Base-by-base conservation (phyloP, 305 asterid genomes). In the Galium porrigens region DNA sequence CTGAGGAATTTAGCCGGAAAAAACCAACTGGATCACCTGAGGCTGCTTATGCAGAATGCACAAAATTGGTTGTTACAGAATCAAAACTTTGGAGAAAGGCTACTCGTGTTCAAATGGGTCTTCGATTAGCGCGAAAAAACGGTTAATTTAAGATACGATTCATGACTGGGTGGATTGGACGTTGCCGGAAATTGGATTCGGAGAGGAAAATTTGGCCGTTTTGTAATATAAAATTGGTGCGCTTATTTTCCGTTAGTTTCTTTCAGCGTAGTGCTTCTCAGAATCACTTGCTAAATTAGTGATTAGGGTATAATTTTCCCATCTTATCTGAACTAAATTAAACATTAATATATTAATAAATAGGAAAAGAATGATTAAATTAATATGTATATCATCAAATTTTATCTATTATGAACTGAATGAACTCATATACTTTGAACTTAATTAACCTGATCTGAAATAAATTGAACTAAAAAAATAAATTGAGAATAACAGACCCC, bases 11-110 rank as follows among this genome's bases (percentile, higher is more conserved):
- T 11, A n/a, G 20, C 22, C 64, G 64, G 46, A 18, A 46, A 27
- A 54, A 63, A 0, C 32, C 46, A 29, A 37, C 27, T 65, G 67
- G 68, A 66, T 66, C 71, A 36, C 30, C 49, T 10, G 57, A 41
- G 75, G 46, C 29, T 34, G 22, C 25, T 61, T 42, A n/a, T 34
- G 58, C 22, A n/a, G 20, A 33, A 55, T 53, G 54, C 9, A 17
- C 22, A 5, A 30, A 37, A 6, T 49, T n/a, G 34, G 63, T 3
- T 29, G 58, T 69, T 63, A 18, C 39, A 17, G 32, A 8, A n/a
- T 18, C 6, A 60, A 17, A 18, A 36, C 49, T 33, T 42, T n/a
- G 2, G 18, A 58, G 4, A 32, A 58, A 15, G 20, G 44, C 11
- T 59, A 10, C 25, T 36, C 48, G 37, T 5, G 9, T 17, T 34